Percentiles rank a stretch among this genome's conserved stretches.
These are phyloP conservation scores for Fimicolochytrium jonesii DNA, from an alignment of 192 early-diverging fungal species.

Conservation along the genomic window DNA sequence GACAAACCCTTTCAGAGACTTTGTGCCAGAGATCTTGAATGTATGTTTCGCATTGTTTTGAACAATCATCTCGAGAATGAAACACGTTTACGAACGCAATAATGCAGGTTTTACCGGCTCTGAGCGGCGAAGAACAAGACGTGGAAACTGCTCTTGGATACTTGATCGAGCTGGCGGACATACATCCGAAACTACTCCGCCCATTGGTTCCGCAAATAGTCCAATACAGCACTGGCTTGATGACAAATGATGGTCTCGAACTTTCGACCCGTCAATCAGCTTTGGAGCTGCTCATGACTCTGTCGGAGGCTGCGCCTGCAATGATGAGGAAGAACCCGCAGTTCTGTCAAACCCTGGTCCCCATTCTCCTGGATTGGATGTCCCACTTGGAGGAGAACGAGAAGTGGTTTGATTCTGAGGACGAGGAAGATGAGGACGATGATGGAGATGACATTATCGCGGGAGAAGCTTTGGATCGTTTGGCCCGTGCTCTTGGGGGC, in stretches of 20 bases:
- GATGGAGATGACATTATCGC: slow-evolving; percentile 86
- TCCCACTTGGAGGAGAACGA: slow-evolving; percentile 83
- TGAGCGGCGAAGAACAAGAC: slow-evolving; percentile 62
- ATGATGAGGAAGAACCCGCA: slow-evolving; percentile 87
- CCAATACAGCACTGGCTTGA: slow-evolving; percentile 69
- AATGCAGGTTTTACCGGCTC: slow-evolving; percentile 59
- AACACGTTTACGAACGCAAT: slow-evolving; percentile 7
- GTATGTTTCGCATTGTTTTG: slow-evolving; percentile 32
- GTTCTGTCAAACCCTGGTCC: slow-evolving; percentile 76
- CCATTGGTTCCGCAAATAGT: slow-evolving; percentile 70
- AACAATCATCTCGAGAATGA: background rate
- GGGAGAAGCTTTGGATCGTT: slow-evolving; percentile 94
- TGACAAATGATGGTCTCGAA: slow-evolving; percentile 78
- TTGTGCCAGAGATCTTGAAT: slow-evolving; percentile 80
- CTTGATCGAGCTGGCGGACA: slow-evolving; percentile 76
- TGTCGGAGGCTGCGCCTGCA: slow-evolving; percentile 81
- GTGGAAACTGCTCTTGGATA: slow-evolving; percentile 34
- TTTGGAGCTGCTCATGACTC: slow-evolving; percentile 85
- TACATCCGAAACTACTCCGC: slow-evolving; percentile 78
- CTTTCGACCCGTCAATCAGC: slow-evolving; percentile 82
- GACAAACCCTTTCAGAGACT: slow-evolving; percentile 49
- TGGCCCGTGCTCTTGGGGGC: slow-evolving; percentile 76
- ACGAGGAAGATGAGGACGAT: slow-evolving; percentile 86
- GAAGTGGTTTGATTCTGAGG: slow-evolving; percentile 85
- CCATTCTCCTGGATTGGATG: slow-evolving; percentile 93